These are phyloP conservation scores for Trichophyton verrucosum DNA, from an alignment of 2,329 filamentous ascomycete species.

Conservation along the genomic window DNA sequence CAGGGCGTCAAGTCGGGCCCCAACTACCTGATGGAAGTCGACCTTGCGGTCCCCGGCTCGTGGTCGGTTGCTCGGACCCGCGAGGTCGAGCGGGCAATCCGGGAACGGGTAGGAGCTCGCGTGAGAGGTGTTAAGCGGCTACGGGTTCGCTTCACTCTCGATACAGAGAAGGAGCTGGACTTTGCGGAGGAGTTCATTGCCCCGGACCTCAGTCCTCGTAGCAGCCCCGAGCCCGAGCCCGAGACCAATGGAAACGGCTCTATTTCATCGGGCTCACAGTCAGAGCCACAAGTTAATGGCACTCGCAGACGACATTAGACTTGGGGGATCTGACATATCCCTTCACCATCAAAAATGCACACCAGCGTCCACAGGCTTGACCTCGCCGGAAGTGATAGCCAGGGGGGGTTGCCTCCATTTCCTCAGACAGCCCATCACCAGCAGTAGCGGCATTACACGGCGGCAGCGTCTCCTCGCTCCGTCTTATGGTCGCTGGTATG, in stretches of 20 bases:
- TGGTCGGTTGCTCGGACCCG: slow-evolving; percentile 64
- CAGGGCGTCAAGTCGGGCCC: slow-evolving; percentile 91
- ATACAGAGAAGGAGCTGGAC: slow-evolving; percentile 44
- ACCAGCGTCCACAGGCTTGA: too few relatives aligned
- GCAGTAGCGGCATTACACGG: too few relatives aligned
- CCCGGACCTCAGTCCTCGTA: slow-evolving; percentile 46
- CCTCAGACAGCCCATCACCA: too few relatives aligned
- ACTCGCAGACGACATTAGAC: neutral
- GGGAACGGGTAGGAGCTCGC: slow-evolving; percentile 58
- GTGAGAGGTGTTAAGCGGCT: slow-evolving; percentile 76
- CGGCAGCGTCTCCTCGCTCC: too few relatives aligned
- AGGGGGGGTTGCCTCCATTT: too few relatives aligned
- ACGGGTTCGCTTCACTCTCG: slow-evolving; percentile 68
- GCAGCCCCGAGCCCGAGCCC: slow-evolving; percentile 50
- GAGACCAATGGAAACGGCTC: slow-evolving; percentile 28
- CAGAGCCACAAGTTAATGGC: neutral
- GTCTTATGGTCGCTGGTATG: too few relatives aligned
- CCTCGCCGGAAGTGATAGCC: too few relatives aligned
- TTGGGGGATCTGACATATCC: too few relatives aligned
- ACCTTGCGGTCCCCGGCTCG: slow-evolving; percentile 62
- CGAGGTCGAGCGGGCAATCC: slow-evolving; percentile 58
- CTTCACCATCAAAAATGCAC: too few relatives aligned
- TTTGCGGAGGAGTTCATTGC: slow-evolving; percentile 71
- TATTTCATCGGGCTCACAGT: neutral
- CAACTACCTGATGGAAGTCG: slow-evolving; percentile 87